Evolutionary conservation across 768 basidiomycete genomes (phyloP).

Genomic region (Psilocybe tampanensis): DNA sequence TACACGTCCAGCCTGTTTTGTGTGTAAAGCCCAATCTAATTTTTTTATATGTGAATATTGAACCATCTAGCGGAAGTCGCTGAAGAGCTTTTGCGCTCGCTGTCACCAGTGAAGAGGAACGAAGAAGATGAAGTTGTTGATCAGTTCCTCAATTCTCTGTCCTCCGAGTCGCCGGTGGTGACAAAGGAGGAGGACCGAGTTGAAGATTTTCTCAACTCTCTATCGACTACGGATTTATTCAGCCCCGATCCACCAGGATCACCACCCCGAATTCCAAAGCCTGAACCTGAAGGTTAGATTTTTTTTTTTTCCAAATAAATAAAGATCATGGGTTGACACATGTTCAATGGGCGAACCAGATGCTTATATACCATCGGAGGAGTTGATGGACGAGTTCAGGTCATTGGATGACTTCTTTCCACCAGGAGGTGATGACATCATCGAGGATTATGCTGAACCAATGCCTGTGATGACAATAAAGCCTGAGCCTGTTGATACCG

Average conservation of each 20-base stretch:
- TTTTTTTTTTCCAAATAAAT: no score
- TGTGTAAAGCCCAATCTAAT: neutral
- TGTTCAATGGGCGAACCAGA: no score
- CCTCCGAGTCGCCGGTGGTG: neutral
- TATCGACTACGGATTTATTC: no score
- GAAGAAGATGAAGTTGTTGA: neutral
- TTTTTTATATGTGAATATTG: neutral
- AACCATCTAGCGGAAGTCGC: slow-evolving; percentile 13
- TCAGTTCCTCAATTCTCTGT: slow-evolving; percentile 1
- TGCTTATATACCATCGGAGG: slow-evolving; percentile 15
- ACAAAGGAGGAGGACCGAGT: slow-evolving; percentile 2
- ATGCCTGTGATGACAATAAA: slow-evolving; percentile 13
- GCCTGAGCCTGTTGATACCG: slow-evolving; percentile 10
- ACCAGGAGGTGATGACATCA: neutral
- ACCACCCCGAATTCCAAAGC: neutral
- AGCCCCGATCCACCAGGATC: no score
- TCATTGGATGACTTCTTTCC: neutral
- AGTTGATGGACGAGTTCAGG: slow-evolving; percentile 1
- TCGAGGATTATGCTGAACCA: neutral
- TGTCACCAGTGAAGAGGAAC: slow-evolving; percentile 6
- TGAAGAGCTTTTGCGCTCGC: slow-evolving; percentile 9
- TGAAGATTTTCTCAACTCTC: neutral
- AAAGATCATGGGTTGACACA: no score
- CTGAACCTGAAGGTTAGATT: neutral
- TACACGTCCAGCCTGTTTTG: no score